phyloP scores from a whole-genome alignment of 805 yeast species.

The Cyberlindnera samutprakarnensis region DNA sequence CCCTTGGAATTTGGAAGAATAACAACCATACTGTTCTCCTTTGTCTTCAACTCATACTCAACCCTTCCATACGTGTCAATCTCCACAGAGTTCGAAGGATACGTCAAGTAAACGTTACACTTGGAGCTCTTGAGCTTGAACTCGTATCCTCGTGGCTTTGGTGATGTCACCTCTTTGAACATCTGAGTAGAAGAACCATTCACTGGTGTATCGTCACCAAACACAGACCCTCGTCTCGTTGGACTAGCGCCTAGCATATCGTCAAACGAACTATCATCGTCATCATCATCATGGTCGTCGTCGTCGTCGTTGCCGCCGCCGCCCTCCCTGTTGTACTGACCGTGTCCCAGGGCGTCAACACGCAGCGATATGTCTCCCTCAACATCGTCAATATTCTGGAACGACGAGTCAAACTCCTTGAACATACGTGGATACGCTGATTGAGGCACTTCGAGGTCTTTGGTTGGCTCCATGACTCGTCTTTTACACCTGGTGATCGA shows the following conservation, averaged over 20 bases:
- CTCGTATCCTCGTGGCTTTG: slow-evolving; percentile 18
- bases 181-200: slow-evolving; percentile 2
- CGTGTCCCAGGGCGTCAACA: slow-evolving; percentile 3
- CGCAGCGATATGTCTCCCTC: slow-evolving; percentile 19
- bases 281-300: slow-evolving; percentile 2
- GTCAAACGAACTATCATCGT: slow-evolving; percentile 13
- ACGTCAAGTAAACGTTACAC: slow-evolving; percentile 17
- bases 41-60: slow-evolving; percentile 18
- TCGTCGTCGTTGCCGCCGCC: slow-evolving; percentile 1
- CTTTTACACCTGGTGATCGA: too few species aligned
- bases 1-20: slow-evolving; percentile 21
- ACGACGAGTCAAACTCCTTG: slow-evolving; percentile 14
- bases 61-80: slow-evolving; percentile 20
- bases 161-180: slow-evolving; percentile 9
- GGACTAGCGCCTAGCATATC: slow-evolving; percentile 7
- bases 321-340: slow-evolving; percentile 1
- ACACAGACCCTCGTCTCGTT: not conserved
- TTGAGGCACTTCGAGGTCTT: too few species aligned
- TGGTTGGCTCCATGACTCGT: too few species aligned
- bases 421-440: slow-evolving; percentile 18
- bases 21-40: slow-evolving; percentile 20
- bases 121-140: slow-evolving; percentile 12
- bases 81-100: slow-evolving; percentile 13
- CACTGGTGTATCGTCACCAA: not conserved
- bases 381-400: slow-evolving; percentile 14